Evolutionary conservation across 73 alveolate species (phyloP), one percentile per base, ranked within the genome.

Genomic region (Paramecium octaurelia): DNA sequence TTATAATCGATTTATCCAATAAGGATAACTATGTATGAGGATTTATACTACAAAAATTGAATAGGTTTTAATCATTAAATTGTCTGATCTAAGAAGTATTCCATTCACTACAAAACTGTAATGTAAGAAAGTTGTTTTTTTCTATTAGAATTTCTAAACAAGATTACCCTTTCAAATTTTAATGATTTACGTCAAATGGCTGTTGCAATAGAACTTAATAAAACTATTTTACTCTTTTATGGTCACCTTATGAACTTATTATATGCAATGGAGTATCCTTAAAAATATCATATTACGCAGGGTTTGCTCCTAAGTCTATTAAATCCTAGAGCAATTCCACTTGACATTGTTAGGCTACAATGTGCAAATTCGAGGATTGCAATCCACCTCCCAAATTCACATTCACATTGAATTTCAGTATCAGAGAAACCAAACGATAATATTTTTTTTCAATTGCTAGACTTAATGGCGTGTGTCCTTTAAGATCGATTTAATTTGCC

Each of bases 181-280:
- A 75, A 14, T 38, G 68, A 75, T 75, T 75, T 36, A 75, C 58
- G n/a, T 75, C 58, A 75, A 75, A 35, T 29, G 58, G 68, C 1
- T 75, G 7, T 42, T 75, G 14, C 12, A 75, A 75, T 3, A 75
- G 5, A 29, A 38, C 59, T 38, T 75, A 38, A 36, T 38, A 75
- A 42, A 75, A 75, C 18, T 75, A 16, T 38, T 38, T 38, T 2
- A 75, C 88, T 42, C 88, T 75, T 38, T 75, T 75, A 75, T 38
- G 46, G 35, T 75, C 88, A 35, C 38, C 5, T 16, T 12, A 42
- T 4, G 58, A 14, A 42, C 88, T 75, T 9, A 27, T 68, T 6
- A 75, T 42, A 75, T 75, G 88, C 21, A 75, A 75, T n/a, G 88
- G 88, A 75, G 88, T 75, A 75, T 75, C 88, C 16, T 42, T 42